Base-by-base conservation (phyloP, 257 asterid species). In the Ajuga chamaepitys region DNA sequence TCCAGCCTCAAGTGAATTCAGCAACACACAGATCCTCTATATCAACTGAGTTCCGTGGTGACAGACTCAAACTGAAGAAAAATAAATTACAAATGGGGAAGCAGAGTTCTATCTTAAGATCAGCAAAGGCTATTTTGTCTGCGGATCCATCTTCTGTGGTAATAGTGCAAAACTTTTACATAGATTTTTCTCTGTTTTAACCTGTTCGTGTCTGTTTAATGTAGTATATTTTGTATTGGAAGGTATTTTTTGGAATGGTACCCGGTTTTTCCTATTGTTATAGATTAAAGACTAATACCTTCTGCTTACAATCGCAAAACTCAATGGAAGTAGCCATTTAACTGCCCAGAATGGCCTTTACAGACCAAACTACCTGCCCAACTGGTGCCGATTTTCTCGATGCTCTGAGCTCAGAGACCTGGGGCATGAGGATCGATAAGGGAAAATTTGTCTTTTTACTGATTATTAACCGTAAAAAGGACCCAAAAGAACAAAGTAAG, bases 1-100 rank as follows among this genome's bases (percentile, higher is more conserved):
- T 76, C 74, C 79, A 83, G 58, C 66, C 75, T 44, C 88, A 84
- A 90, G 90, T 84, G 70, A 83, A 80, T 81, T 86, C 92, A 64
- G 51, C 4, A 28, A 64, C 66, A 79, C 82, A 75, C 61, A 69
- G 77, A 44, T 57, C 74, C 55, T 75, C 89, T 84, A 81, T 86
- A 84, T 87, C 84, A 67, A 81, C 90, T 4, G 82, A 78, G 52
- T 82, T 84, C 73, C 71, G 28, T 10, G 90, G 91, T 52, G 75
- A 68, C 42, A 86, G 82, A 68, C 76, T 86, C 68, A 68, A 68
- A 10, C 52, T 77, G 72, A 71, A 47, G 71, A 75, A 68, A 74
- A 70, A 52, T 21, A 85, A 71, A 60, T 70, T 76, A 62, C 69
- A 77, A 46, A 93, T 84, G 95, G 88, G 79, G 70, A 86, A 86